These are phyloP conservation scores for Penicillium lividum DNA, from an alignment of 495 filamentous ascomycete species.

Conservation along the genomic window DNA sequence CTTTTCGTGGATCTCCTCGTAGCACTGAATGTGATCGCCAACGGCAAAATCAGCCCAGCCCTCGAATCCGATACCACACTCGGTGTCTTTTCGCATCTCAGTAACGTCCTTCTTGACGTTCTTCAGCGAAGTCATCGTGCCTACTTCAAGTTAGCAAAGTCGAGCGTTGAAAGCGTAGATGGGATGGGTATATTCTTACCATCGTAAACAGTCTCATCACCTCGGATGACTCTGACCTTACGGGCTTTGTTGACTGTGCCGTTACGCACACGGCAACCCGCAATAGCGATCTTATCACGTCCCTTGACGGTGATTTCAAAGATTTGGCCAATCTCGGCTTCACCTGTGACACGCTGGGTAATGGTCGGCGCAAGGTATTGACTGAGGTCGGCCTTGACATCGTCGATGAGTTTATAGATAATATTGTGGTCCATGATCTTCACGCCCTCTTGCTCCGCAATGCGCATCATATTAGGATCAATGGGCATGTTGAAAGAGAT, in stretches of 20 bases:
- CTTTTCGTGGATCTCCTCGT: conserved; percentile 77
- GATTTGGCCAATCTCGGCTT: conserved; percentile 80
- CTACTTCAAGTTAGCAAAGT: conserved; percentile 41
- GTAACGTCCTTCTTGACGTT: conserved; percentile 86
- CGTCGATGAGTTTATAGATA: conserved; percentile 89
- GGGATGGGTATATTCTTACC: conserved; percentile 56
- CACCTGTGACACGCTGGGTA: conserved; percentile 70
- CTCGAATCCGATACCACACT: conserved; percentile 89
- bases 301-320: conserved; percentile 83
- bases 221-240: conserved; percentile 73
- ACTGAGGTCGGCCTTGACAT: conserved; percentile 68
- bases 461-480: conserved; percentile 63
- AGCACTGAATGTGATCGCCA: conserved; percentile 84
- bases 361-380: conserved; percentile 65
- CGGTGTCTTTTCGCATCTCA: conserved; percentile 85
- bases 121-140: conserved; percentile 76
- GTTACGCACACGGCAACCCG: conserved; percentile 86
- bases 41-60: conserved; percentile 73
- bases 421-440: conserved; percentile 82
- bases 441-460: conserved; percentile 71
- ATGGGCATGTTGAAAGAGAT: conserved; percentile 84
- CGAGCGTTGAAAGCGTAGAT: not conserved
- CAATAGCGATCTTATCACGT: conserved; percentile 67
- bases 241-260: conserved; percentile 62
- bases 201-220: conserved; percentile 68